These are phyloP conservation scores for Gracilaria vermiculophylla DNA, from an alignment of 23 red algal species.

Conservation along the genomic window DNA sequence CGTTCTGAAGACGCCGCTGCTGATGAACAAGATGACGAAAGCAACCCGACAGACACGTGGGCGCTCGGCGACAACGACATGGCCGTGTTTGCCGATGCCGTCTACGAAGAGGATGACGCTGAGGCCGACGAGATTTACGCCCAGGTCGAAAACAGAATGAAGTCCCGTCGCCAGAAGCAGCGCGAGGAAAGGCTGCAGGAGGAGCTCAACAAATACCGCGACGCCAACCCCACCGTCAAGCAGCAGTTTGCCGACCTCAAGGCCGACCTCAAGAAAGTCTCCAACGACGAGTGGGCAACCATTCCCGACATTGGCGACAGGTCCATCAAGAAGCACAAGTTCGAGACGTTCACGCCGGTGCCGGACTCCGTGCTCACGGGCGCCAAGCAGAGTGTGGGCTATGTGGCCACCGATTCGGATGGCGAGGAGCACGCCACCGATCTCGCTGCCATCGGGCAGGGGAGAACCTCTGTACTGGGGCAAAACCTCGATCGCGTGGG, in stretches of 20 bases:
- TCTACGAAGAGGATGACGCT: conserved; percentile 84
- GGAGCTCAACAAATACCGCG: conserved; percentile 53
- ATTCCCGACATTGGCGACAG: conserved; percentile 83
- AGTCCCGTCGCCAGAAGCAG: conserved; percentile 57
- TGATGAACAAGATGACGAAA: conserved; percentile 72
- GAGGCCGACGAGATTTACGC: conserved; percentile 89
- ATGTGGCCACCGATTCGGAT: conserved; percentile 24
- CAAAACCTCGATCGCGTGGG: conserved; percentile 66
- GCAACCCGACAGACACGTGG: conserved; percentile 26
- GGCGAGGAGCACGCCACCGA: conserved; percentile 58
- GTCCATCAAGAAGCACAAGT: conserved; percentile 65
- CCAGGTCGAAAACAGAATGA: conserved; percentile 70
- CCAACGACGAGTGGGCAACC: conserved; percentile 64
- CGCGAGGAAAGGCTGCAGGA: conserved; percentile 44
- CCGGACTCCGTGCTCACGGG: conserved; percentile 70
- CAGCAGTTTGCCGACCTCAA: conserved; percentile 87
- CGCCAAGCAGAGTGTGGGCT: conserved; percentile 7
- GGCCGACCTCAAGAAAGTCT: conserved; percentile 33
- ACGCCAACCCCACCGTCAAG: conserved; percentile 60
- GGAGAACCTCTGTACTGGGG: conserved; percentile 56
- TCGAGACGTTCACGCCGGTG: conserved; percentile 72
- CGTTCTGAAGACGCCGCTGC: conserved; percentile 4
- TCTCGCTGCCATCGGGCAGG: conserved; percentile 71
- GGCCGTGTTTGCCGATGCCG: conserved; percentile 71
- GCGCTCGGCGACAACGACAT: conserved; percentile 73